These are phyloP conservation scores for Retiboletus flavoniger DNA, from an alignment of 1,284 basidiomycete species.

Conservation along the genomic window DNA sequence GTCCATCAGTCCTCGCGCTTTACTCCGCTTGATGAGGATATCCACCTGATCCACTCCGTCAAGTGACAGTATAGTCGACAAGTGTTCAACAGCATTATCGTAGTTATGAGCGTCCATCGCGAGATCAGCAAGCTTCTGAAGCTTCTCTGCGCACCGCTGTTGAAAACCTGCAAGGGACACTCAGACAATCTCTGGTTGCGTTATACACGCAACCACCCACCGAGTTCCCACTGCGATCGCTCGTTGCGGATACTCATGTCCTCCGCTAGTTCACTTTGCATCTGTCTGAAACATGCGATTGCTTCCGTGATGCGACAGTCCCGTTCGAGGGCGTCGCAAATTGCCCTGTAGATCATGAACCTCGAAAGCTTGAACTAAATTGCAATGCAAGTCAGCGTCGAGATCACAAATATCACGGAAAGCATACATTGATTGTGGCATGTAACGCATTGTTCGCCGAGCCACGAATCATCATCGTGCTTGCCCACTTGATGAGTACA, in stretches of 20 bases:
- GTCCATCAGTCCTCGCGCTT: no score
- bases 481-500: background rate
- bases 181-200: background rate
- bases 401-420: background rate
- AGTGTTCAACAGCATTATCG: no score
- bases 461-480: background rate
- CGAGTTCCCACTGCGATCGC: background rate
- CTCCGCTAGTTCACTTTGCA: background rate
- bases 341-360: background rate
- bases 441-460: background rate
- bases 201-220: background rate
- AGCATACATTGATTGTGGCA: background rate
- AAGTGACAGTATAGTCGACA: no score
- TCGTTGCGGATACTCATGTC: background rate
- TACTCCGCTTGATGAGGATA: no score
- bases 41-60: no score
- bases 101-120: background rate
- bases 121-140: background rate
- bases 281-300: background rate
- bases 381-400: background rate
- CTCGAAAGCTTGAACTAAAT: background rate
- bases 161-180: background rate
- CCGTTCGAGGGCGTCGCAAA: background rate
- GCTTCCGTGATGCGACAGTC: background rate
- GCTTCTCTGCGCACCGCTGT: background rate